phyloP scores from a whole-genome alignment of 176 grass and related monocot species.

The Aegilops umbellulata region DNA sequence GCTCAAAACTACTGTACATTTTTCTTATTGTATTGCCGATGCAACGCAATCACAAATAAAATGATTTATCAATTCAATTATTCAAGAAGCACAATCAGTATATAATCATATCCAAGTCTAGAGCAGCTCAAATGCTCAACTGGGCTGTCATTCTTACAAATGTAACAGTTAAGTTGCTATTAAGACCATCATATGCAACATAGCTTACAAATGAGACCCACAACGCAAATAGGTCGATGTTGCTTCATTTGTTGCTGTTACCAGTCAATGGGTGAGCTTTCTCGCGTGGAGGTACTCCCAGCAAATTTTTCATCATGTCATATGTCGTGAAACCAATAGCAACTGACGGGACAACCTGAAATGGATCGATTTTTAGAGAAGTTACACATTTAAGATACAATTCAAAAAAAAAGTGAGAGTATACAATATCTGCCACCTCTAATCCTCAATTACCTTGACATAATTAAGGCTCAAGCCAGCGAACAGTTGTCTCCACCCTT shows the following conservation, averaged over 20 bases:
- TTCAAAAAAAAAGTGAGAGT: background rate
- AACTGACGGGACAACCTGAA: constrained; percentile 91
- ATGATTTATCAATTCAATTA: background rate
- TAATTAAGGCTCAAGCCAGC: constrained; percentile 98
- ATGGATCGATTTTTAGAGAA: constrained; percentile 11
- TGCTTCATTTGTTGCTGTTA: constrained; percentile 23
- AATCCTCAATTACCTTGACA: constrained; percentile 67
- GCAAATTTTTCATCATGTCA: constrained; percentile 85
- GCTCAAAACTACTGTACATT: background rate
- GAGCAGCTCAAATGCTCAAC: background rate
- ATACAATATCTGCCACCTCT: background rate
- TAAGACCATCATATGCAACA: background rate
- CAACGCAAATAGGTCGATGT: background rate
- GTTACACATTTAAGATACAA: background rate
- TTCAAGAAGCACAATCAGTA: constrained; percentile 4
- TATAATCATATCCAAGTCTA: background rate
- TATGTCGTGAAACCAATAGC: constrained; percentile 96
- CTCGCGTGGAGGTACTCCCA: constrained; percentile 69
- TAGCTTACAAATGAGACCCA: background rate
- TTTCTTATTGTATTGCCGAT: constrained; percentile 6
- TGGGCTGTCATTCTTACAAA: background rate
- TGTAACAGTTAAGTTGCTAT: background rate
- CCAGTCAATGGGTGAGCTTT: constrained; percentile 37
- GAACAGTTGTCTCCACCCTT: constrained; percentile 93
- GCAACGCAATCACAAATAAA: background rate